These are phyloP conservation scores for Claviceps sp. DNA, from an alignment of 2,329 filamentous ascomycete species.

Conservation along the genomic window DNA sequence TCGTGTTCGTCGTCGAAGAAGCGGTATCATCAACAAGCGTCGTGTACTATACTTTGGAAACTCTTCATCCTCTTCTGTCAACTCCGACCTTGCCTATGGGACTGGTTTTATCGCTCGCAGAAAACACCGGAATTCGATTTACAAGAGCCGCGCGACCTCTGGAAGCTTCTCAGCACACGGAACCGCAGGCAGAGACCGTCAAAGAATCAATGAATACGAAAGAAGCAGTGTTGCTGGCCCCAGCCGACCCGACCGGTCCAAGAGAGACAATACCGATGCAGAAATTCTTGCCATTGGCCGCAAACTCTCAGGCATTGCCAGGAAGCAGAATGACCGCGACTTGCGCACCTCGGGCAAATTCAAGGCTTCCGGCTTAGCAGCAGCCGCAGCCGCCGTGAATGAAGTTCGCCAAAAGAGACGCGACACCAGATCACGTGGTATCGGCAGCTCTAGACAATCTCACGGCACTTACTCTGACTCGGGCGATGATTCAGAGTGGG, in stretches of 20 bases:
- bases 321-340: slow-evolving; percentile 37
- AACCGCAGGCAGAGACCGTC: background rate
- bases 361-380: slow-evolving; percentile 15
- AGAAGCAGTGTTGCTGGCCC: background rate
- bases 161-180: background rate
- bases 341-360: slow-evolving; percentile 24
- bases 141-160: slow-evolving; percentile 1
- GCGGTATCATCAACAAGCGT: slow-evolving; percentile 31
- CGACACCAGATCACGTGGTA: slow-evolving; percentile 21
- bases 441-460: slow-evolving; percentile 26
- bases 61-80: slow-evolving; percentile 53
- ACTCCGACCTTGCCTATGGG: slow-evolving; percentile 57
- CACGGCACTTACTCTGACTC: slow-evolving; percentile 18
- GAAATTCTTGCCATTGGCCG: slow-evolving; percentile 44
- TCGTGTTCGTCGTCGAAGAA: slow-evolving; percentile 24
- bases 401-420: slow-evolving; percentile 27
- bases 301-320: slow-evolving; percentile 39
- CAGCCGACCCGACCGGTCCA: slow-evolving; percentile 6
- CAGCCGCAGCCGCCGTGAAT: slow-evolving; percentile 28
- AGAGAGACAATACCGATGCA: slow-evolving; percentile 34
- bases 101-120: slow-evolving; percentile 38
- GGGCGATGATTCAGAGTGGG: slow-evolving; percentile 41
- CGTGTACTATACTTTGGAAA: slow-evolving; percentile 47
- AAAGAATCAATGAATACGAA: background rate
- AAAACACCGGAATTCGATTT: slow-evolving; percentile 15